Evolutionary conservation across 2,329 filamentous ascomycete species (phyloP), one percentile per base, ranked within the genome.

Genomic region (Talaromyces piceae): DNA sequence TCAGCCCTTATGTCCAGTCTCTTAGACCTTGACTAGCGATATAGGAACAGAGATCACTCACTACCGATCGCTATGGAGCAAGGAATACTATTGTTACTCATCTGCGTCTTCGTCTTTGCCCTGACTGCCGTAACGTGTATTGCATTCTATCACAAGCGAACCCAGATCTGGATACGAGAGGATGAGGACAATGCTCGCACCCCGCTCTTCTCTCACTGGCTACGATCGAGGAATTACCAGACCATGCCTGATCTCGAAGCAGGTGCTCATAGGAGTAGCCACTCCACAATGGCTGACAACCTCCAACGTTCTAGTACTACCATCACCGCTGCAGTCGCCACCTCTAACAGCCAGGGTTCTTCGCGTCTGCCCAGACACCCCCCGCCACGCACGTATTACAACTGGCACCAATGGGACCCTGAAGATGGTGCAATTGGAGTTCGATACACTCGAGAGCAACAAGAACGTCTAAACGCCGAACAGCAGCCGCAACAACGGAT

Each of bases 401-500:
- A 16, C 20, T 43, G 25, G 13, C 11, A 12, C 39, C n/a, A 43
- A 12, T 43, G 39, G 39, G 39, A 43, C 8, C 39, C 39, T 1
- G 39, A 43, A 4, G 39, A 13, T 13, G 39, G 39, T 1, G 39
- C 25, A 3, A 22, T 43, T 9, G 39, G 39, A 5, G 39, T 43
- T n/a, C n/a, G n/a, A n/a, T n/a, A n/a, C n/a, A n/a, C n/a, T n/a
- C n/a, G n/a, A n/a, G n/a, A n/a, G n/a, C n/a, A n/a, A n/a, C 28
- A 30, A 7, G 13, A 4, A 22, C 39, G 1, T 25, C n/a, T 18
- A 13, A 25, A 1, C 12, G 11, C 20, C 39, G 50, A 47, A 18
- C 45, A 45, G 9, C 43, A 39, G 37, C 30, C 47, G n/a, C 41
- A 23, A 26, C 41, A 45, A 23, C 46, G 27, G 13, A n/a, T 44